Percentiles rank a stretch among this genome's conserved stretches.
Evolutionary conservation across 140 eudicot genomes (phyloP).

Genomic region (Eryngium alpinum): DNA sequence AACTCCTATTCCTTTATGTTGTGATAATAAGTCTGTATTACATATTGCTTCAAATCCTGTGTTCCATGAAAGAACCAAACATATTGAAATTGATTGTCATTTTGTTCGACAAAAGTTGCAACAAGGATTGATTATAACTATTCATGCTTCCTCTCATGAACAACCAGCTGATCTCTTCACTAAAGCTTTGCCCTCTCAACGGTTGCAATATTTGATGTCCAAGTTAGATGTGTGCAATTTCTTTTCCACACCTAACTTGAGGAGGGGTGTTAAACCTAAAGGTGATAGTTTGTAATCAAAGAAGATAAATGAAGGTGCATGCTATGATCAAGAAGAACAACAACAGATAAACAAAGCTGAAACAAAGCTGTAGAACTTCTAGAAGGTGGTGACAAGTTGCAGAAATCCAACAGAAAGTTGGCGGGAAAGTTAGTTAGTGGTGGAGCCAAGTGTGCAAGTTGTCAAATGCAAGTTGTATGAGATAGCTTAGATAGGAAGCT

Average conservation of each 20-base stretch:
- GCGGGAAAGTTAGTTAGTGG: too few species aligned
- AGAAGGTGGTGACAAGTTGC: too few species aligned
- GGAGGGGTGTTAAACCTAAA: not conserved
- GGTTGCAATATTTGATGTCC: not conserved
- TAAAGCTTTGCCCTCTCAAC: not conserved
- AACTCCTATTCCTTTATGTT: not conserved
- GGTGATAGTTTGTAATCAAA: too few species aligned
- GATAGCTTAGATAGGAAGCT: too few species aligned
- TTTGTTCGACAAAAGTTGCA: not conserved
- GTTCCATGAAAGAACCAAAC: not conserved
- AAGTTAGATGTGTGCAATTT: not conserved
- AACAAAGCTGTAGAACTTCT: too few species aligned
- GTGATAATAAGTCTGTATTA: not conserved
- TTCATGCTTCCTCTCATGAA: not conserved
- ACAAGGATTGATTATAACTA: not conserved
- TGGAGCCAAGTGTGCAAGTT: too few species aligned
- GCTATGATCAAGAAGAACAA: too few species aligned
- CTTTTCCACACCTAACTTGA: not conserved
- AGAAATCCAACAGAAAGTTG: too few species aligned
- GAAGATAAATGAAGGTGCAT: too few species aligned
- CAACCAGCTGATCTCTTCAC: not conserved
- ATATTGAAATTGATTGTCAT: not conserved
- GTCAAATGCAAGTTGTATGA: too few species aligned
- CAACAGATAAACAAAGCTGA: too few species aligned
- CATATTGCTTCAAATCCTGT: constrained; percentile 4